These are phyloP conservation scores for Apophysomyces sp. DNA, from an alignment of 371 early-diverging fungal species.

Conservation along the genomic window DNA sequence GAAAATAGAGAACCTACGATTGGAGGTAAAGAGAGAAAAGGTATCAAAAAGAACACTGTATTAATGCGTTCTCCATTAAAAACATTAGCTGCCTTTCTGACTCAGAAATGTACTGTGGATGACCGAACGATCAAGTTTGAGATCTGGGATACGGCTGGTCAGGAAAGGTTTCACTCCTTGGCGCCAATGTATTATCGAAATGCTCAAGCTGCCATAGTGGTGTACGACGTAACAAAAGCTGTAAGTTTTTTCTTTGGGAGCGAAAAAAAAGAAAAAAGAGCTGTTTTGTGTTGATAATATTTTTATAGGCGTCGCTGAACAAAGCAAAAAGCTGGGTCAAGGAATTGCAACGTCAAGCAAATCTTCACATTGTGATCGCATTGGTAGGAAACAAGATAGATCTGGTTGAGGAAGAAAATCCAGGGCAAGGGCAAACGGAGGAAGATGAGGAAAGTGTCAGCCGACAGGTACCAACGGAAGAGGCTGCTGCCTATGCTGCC, in stretches of 20 bases:
- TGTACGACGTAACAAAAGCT: constrained; percentile 94
- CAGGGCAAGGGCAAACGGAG: constrained; percentile 29
- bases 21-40: constrained; percentile 56
- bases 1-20: constrained; percentile 94
- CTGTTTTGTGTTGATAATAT: neutral
- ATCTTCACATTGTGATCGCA: constrained; percentile 88
- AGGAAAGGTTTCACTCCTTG: constrained; percentile 81
- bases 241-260: constrained; percentile 33
- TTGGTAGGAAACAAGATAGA: constrained; percentile 93
- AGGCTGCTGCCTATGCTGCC: constrained; percentile 79
- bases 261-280: neutral
- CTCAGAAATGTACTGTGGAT: constrained; percentile 58
- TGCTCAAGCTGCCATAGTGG: constrained; percentile 90
- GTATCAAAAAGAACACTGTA: neutral
- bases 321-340: constrained; percentile 95
- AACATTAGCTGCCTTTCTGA: constrained; percentile 64
- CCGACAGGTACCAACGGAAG: constrained; percentile 66
- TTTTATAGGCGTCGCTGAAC: constrained; percentile 72
- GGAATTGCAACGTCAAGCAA: constrained; percentile 88
- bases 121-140: constrained; percentile 67
- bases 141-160: constrained; percentile 92
- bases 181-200: constrained; percentile 98
- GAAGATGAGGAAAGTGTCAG: constrained; percentile 27
- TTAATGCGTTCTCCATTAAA: neutral
- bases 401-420: constrained; percentile 40